Percentiles rank a stretch among this genome's conserved stretches.
These are phyloP conservation scores for Curvularia hawaiiensis DNA, from an alignment of 2,329 filamentous ascomycete genomes.

Conservation along the genomic window DNA sequence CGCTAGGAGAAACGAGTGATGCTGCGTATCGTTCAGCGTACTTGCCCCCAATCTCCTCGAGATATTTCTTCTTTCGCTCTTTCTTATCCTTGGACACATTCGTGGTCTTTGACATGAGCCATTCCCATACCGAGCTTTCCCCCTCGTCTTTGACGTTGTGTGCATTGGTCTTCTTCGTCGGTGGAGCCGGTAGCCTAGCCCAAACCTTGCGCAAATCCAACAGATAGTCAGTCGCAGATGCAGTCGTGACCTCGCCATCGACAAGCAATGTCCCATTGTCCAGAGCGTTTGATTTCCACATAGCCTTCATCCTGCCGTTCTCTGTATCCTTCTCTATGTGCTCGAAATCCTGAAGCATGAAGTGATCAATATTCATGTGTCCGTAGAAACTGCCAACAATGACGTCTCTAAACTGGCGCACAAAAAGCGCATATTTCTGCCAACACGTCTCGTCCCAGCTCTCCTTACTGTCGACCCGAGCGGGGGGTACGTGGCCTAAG, in stretches of 20 bases:
- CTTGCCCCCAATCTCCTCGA: constrained; percentile 74
- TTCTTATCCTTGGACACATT: constrained; percentile 27
- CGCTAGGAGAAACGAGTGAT: constrained; percentile 79
- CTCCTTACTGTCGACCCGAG: constrained; percentile 80
- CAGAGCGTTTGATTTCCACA: constrained; percentile 21
- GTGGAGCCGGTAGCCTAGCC: constrained; percentile 68
- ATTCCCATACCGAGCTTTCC: constrained; percentile 28
- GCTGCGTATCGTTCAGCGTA: constrained; percentile 87
- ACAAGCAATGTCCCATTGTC: constrained; percentile 39
- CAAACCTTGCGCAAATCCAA: constrained; percentile 77
- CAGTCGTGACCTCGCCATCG: constrained; percentile 62
- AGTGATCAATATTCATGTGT: constrained; percentile 99
- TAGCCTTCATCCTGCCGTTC: constrained; percentile 48
- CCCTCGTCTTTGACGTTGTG: constrained; percentile 23
- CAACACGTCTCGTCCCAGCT: constrained; percentile 97
- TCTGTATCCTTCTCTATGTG: constrained; percentile 68
- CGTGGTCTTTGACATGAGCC: constrained; percentile 21
- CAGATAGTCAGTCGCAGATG: constrained; percentile 80
- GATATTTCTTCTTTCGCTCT: constrained; percentile 60
- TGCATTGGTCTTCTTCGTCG: constrained; percentile 25
- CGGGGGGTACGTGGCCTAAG: constrained; percentile 92
- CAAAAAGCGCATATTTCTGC: constrained; percentile 95
- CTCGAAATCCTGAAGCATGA: constrained; percentile 85
- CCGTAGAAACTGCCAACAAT: constrained; percentile 80
- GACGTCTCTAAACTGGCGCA: constrained; percentile 88